Conservation (phyloP, 2,329 filamentous ascomycete genomes). For the Alternaria gaisen region DNA sequence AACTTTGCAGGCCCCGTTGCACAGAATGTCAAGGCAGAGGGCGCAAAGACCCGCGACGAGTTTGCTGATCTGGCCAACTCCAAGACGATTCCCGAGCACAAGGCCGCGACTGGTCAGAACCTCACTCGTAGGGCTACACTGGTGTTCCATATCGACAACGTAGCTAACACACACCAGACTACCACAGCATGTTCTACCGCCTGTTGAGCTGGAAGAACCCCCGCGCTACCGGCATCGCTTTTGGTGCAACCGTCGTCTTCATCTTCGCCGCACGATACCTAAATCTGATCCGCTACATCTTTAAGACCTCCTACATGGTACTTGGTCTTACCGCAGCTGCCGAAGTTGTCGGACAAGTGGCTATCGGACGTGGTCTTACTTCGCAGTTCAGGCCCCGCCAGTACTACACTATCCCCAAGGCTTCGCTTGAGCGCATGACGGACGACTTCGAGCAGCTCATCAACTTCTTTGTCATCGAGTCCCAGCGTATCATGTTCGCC, state of each 20-base stretch:
- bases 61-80: constrained; percentile 66
- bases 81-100: constrained; percentile 62
- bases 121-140: constrained; percentile 63
- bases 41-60: constrained; percentile 64
- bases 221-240: constrained; percentile 69
- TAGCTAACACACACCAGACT: constrained; percentile 56
- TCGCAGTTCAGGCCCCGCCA: constrained; percentile 69
- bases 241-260: constrained; percentile 63
- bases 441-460: constrained; percentile 71
- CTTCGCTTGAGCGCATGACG: constrained; percentile 67
- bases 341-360: constrained; percentile 65
- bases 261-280: constrained; percentile 72
- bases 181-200: constrained; percentile 73
- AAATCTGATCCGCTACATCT: constrained; percentile 67
- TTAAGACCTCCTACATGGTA: constrained; percentile 67
- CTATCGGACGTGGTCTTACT: constrained; percentile 66
- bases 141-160: not conserved
- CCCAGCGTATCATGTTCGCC: constrained; percentile 71
- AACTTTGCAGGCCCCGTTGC: constrained; percentile 61
- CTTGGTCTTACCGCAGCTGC: constrained; percentile 67
- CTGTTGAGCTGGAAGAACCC: constrained; percentile 74
- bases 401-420: constrained; percentile 72
- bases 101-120: constrained; percentile 67
- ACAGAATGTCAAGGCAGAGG: constrained; percentile 65
- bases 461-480: constrained; percentile 75